Percentiles rank a stretch among this genome's conserved stretches.
phyloP scores from a whole-genome alignment of 2,329 filamentous ascomycete species.

The Diaporthe sp. region DNA sequence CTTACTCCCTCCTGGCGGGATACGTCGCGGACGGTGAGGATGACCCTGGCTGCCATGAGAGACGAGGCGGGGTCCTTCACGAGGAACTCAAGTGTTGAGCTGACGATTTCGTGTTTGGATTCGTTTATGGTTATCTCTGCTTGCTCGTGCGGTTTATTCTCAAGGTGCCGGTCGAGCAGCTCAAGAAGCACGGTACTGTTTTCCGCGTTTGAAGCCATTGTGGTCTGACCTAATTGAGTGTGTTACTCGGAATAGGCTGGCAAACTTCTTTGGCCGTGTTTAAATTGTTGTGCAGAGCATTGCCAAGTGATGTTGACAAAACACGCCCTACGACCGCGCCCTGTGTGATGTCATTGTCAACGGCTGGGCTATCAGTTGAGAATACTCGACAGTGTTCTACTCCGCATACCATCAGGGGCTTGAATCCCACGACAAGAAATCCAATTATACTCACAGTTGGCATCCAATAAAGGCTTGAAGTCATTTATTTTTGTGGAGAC shows the following conservation, averaged over 20 bases:
- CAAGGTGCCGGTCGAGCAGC: background rate
- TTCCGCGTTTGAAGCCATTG: background rate
- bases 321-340: background rate
- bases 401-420: background rate
- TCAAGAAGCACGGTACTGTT: background rate
- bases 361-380: background rate
- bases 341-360: constrained; percentile 5
- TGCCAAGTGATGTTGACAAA: background rate
- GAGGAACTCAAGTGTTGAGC: background rate
- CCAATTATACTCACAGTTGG: background rate
- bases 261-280: too few relatives aligned
- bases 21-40: constrained; percentile 11
- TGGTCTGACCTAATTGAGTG: background rate
- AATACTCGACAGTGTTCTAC: background rate
- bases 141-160: background rate
- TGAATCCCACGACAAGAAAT: background rate
- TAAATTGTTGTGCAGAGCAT: background rate
- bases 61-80: background rate
- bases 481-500: background rate
- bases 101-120: background rate
- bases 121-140: background rate
- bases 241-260: background rate
- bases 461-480: background rate
- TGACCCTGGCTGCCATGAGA: constrained; percentile 25
- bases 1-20: background rate